Conservation (phyloP, 2,329 filamentous ascomycete species). For the Exophiala bonariae region DNA sequence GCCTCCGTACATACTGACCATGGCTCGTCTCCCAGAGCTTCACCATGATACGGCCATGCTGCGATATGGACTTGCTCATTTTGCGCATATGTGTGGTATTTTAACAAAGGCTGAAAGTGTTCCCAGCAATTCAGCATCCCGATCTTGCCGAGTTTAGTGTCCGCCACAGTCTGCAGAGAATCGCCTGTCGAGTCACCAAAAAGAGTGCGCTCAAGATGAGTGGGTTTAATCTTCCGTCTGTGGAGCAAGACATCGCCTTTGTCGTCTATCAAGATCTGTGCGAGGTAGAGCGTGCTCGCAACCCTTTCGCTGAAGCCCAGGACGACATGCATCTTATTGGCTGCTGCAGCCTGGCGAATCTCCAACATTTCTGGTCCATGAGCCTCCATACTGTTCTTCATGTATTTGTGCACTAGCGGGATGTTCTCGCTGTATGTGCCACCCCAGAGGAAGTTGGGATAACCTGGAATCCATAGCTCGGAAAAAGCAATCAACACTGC, state of each 20-base stretch:
- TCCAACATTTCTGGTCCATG: slow-evolving; percentile 36
- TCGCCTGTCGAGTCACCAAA: slow-evolving; percentile 48
- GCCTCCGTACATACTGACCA: slow-evolving; percentile 10
- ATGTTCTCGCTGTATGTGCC: slow-evolving; percentile 17
- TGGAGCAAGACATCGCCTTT: slow-evolving; percentile 42
- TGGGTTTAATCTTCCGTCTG: slow-evolving; percentile 55
- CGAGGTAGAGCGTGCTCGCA: slow-evolving; percentile 44
- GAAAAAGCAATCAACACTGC: slow-evolving; percentile 58
- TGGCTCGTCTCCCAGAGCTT: slow-evolving; percentile 1
- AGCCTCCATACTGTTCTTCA: slow-evolving; percentile 2
- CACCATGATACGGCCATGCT: slow-evolving; percentile 43
- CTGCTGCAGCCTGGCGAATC: slow-evolving; percentile 36
- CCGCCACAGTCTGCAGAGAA: slow-evolving; percentile 42
- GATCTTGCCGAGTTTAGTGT: slow-evolving; percentile 36
- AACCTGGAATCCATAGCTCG: slow-evolving; percentile 57
- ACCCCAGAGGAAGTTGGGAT: slow-evolving; percentile 50
- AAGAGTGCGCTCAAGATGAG: slow-evolving; percentile 53
- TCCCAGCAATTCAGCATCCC: slow-evolving; percentile 51
- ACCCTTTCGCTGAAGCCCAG: slow-evolving; percentile 47
- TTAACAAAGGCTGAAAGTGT: slow-evolving; percentile 52
- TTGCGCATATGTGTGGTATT: slow-evolving; percentile 47
- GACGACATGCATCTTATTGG: slow-evolving; percentile 42
- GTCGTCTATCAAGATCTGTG: slow-evolving; percentile 46
- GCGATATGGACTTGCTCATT: slow-evolving; percentile 50
- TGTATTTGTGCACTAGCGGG: slow-evolving; percentile 6